These are phyloP conservation scores for Strobilomyces dryophilus DNA, from an alignment of 768 basidiomycete species.

Conservation along the genomic window DNA sequence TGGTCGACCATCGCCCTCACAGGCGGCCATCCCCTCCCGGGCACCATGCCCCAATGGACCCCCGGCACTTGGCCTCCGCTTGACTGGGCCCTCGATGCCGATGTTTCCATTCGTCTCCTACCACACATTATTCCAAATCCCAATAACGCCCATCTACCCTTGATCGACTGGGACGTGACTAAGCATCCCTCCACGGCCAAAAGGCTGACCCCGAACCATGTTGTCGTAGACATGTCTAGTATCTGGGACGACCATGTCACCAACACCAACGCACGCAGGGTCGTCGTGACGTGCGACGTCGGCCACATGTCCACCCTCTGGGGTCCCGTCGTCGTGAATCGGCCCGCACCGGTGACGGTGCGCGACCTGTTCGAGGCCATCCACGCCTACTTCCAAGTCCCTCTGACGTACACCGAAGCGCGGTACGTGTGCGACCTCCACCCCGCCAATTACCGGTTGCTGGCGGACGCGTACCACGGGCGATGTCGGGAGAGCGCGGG, in stretches of 20 bases:
- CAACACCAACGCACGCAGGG: conserved; percentile 12
- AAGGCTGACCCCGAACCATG: conserved; percentile 28
- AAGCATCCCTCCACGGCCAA: conserved; percentile 30
- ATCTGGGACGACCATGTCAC: conserved; percentile 21
- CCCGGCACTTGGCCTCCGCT: conserved; percentile 28
- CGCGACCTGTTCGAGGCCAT: conserved; percentile 47
- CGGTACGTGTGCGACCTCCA: conserved; percentile 15
- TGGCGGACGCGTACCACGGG: conserved; percentile 27
- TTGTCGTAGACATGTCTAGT: conserved; percentile 17
- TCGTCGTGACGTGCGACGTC: conserved; percentile 25
- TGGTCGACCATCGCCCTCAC: conserved; percentile 15
- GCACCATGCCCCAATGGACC: conserved; percentile 24
- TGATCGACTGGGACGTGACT: conserved; percentile 35
- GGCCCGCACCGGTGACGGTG: conserved; percentile 34
- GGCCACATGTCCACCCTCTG: conserved; percentile 32
- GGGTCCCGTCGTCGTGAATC: conserved; percentile 47
- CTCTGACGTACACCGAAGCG: conserved; percentile 34
- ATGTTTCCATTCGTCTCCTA: conserved; percentile 23
- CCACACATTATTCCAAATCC: conserved; percentile 32
- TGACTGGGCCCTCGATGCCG: conserved; percentile 16
- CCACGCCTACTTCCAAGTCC: conserved; percentile 43
- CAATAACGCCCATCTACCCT: conserved; percentile 23
- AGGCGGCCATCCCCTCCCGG: conserved; percentile 23
- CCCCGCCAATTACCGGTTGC: conserved; percentile 15
- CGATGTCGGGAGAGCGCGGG: conserved; percentile 39